phyloP scores from a whole-genome alignment of 306 rosid genomes.

The Inga leiocalycina region DNA sequence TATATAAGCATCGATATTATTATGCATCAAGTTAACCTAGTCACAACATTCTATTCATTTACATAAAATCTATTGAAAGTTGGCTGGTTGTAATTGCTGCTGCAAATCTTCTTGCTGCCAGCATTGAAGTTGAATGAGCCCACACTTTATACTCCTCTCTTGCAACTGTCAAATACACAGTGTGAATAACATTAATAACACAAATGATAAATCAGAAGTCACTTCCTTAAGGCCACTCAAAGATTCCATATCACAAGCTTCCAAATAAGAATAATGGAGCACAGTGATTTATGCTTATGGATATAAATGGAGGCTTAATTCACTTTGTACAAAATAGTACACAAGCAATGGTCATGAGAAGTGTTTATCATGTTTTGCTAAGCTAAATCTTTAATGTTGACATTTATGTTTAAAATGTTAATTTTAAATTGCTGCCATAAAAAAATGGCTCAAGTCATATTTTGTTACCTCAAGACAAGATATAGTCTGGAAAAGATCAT shows the following conservation, averaged over 20 bases:
- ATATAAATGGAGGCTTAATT: neutral
- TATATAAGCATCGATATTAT: neutral
- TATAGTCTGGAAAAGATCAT: slow-evolving; percentile 46
- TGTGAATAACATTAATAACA: neutral
- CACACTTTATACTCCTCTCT: slow-evolving; percentile 59
- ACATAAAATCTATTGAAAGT: slow-evolving; percentile 1
- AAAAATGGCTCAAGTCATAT: neutral
- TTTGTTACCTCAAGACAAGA: slow-evolving; percentile 57
- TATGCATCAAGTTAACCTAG: neutral
- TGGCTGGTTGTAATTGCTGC: slow-evolving; percentile 2
- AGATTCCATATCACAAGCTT: neutral
- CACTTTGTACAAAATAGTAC: neutral
- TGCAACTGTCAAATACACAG: slow-evolving; percentile 41
- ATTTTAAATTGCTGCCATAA: neutral
- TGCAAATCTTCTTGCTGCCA: slow-evolving; percentile 35
- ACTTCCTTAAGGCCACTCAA: neutral
- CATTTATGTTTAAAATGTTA: neutral
- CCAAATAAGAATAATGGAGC: neutral
- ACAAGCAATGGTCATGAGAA: neutral
- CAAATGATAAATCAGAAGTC: neutral
- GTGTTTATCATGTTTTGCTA: neutral
- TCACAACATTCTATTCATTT: neutral
- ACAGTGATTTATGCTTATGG: neutral
- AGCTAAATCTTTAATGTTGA: neutral
- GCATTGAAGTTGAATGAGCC: slow-evolving; percentile 48